Evolutionary conservation across 2,329 filamentous ascomycete genomes (phyloP).

Genomic region (Didymella sp.): DNA sequence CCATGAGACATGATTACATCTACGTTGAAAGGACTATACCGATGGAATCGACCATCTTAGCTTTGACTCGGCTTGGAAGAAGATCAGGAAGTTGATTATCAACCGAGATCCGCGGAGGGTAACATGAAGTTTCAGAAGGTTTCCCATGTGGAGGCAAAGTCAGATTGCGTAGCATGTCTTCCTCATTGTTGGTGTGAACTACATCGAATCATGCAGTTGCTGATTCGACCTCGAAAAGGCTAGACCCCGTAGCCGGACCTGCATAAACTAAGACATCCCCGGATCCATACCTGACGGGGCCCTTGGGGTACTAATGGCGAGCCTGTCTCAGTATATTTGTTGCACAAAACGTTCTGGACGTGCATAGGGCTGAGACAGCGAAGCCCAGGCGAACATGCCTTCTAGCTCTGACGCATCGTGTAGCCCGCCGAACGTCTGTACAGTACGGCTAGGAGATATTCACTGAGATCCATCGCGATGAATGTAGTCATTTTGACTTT

Average conservation of each 20-base stretch:
- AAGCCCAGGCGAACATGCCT: constrained; percentile 27
- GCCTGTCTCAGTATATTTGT: constrained; percentile 24
- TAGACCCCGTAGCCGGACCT: constrained; percentile 9
- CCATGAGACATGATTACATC: constrained; percentile 6
- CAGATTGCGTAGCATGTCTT: constrained; percentile 6
- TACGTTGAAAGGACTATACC: not conserved
- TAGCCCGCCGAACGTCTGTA: not conserved
- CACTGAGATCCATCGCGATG: not conserved
- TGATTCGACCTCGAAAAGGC: constrained; percentile 11
- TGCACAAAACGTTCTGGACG: constrained; percentile 36
- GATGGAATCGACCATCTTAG: not conserved
- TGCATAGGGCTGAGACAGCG: constrained; percentile 40
- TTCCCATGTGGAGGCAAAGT: constrained; percentile 7
- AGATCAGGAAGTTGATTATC: not conserved
- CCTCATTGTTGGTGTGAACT: constrained; percentile 12
- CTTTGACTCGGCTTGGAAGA: not conserved
- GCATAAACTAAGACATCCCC: constrained; percentile 20
- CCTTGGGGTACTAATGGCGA: constrained; percentile 16
- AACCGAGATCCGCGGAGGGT: not conserved
- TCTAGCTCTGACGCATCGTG: not conserved
- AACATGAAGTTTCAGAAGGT: constrained; percentile 2
- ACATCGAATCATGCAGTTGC: constrained; percentile 12
- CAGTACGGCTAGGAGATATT: not conserved
- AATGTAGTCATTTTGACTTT: constrained; percentile 11
- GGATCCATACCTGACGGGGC: constrained; percentile 22